These are phyloP conservation scores for Primulina huaijiensis DNA, from an alignment of 257 asterid genomes.

Conservation along the genomic window DNA sequence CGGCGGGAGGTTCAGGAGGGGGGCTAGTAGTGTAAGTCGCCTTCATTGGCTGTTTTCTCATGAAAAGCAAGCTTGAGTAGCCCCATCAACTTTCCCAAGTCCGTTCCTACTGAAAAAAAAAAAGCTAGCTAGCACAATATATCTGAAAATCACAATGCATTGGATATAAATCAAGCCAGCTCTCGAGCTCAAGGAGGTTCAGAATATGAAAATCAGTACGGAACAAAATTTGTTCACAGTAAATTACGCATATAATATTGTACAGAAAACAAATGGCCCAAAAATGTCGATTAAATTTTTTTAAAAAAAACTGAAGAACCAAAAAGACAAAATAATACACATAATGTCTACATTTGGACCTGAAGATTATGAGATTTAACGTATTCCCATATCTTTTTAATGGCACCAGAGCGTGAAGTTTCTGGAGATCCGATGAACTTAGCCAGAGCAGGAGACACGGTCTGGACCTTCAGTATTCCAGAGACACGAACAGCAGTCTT, in stretches of 20 bases:
- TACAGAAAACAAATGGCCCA: too few relatives aligned
- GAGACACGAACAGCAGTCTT: constrained; percentile 16
- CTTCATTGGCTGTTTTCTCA: neutral
- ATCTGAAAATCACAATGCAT: neutral
- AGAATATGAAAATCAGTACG: neutral
- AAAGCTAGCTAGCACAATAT: neutral
- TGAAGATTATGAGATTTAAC: constrained; percentile 33
- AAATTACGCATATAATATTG: too few relatives aligned
- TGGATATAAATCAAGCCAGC: neutral
- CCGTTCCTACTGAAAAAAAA: too few relatives aligned
- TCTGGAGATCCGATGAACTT: constrained; percentile 36
- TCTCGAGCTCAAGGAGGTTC: neutral
- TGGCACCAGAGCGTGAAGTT: constrained; percentile 33
- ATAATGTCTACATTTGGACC: constrained; percentile 23
- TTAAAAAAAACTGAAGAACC: too few relatives aligned
- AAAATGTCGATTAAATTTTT: neutral
- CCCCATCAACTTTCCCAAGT: neutral
- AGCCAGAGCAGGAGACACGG: constrained; percentile 39
- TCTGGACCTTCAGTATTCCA: constrained; percentile 33
- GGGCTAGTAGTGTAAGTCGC: neutral
- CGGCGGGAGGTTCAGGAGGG: neutral
- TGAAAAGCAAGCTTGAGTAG: neutral
- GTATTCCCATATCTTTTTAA: constrained; percentile 37
- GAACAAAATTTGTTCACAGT: neutral
- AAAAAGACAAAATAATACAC: neutral